A percentile compares a stretch with the other conserved stretches of the same genome.
Conservation (phyloP, 257 asterid species). For the Solanum rostratum region DNA sequence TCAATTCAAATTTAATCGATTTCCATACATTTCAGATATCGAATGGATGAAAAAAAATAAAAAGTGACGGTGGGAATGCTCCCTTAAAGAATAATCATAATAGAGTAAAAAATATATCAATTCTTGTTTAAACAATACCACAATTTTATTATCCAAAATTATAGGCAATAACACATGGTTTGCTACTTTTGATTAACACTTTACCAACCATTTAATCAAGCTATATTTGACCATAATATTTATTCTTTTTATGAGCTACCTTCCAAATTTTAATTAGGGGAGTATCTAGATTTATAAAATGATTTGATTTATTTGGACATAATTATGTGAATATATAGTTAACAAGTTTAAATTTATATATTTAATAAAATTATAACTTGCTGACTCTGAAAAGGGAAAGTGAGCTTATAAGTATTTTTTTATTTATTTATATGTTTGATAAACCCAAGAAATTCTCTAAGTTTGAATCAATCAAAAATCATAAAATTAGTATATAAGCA, state of each 20-base stretch:
- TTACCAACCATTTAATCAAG: conserved; percentile 17
- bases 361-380: background rate
- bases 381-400: background rate
- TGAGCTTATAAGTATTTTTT: background rate
- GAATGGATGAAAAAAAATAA: too few species aligned
- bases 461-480: background rate
- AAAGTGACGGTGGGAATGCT: conserved; percentile 4
- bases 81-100: conserved; percentile 1
- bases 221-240: background rate
- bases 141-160: conserved; percentile 15
- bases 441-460: background rate
- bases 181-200: conserved; percentile 19
- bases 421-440: background rate
- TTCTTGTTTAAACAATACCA: conserved; percentile 4
- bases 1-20: background rate
- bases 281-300: background rate
- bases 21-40: too few species aligned
- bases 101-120: conserved; percentile 25
- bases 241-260: background rate
- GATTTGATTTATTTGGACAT: accelerated
- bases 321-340: background rate
- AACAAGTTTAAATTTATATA: background rate
- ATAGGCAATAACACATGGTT: conserved; percentile 58
- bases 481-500: background rate
- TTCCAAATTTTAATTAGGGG: background rate